Evolutionary conservation across 2,329 filamentous ascomycete genomes (phyloP), one percentile per base, ranked within the genome.

Genomic region (Bipolaris bicolor): DNA sequence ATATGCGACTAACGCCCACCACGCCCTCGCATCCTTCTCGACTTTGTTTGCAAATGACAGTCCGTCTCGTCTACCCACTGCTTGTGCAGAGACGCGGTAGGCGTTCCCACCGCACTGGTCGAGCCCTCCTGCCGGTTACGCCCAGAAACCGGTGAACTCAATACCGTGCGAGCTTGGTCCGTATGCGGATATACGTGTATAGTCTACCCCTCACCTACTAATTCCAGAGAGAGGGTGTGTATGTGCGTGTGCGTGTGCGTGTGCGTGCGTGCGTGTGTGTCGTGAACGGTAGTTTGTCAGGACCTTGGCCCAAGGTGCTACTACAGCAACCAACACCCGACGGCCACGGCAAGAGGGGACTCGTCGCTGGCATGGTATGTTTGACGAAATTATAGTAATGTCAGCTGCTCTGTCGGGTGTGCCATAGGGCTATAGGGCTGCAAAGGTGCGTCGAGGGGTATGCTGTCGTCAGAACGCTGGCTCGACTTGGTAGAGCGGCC

Each of bases 401-500:
- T 46, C 34, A 52, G 50, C 26, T 52, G 58, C 54, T 57, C 39
- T 45, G 29, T 49, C 40, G 48, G 46, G 48, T 66, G 67, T 53
- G 62, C 62, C 62, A 61, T 67, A 69, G 62, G 67, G 64, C 67
- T 66, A 61, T 61, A 62, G 59, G 59, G 63, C 57, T 64, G 57
- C 37, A 31, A 40, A 46, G 47, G 33, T 53, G 60, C 58, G 4
- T 43, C 29, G 37, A 24, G 40, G 43, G 52, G 37, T 29, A 44
- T 37, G 60, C 57, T 64, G 58, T 63, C 47, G 58, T 63, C 44
- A 61, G 62, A 60, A 60, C 62, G 59, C 57, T 65, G 58, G 65
- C 56, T 60, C 39, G 20, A 50, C 57, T 57, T 52, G 53, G 55
- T 40, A 29, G 26, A 29, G 7, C 52, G 57, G 60, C 29, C 58